Base-by-base conservation (phyloP, 2,329 filamentous ascomycete genomes). In the Akanthomyces lecanii region DNA sequence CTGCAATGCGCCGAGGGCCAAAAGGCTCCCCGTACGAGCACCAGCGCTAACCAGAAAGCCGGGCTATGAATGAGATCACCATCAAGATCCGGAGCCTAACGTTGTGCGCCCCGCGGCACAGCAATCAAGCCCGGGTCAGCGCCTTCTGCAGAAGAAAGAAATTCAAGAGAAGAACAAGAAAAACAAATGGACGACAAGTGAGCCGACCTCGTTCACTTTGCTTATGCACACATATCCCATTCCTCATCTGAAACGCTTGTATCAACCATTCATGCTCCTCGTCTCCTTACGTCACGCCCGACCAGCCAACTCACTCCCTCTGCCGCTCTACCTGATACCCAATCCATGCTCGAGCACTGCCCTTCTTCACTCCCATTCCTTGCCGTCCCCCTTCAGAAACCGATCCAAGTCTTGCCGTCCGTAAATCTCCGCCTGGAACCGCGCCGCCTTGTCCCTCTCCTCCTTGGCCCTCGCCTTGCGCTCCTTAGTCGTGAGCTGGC, bases 341-440 rank as follows among this genome's bases (percentile, higher is more conserved):
- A 25, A 6, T 53, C 23, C 50, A 21, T 25, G 14, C 33, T 30
- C 54, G 5, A 21, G 18, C 5, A 16, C 38, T 5, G 38, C 44
- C 2, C 18, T 3, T 7, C 33, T 10, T 42, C 53, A 64, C 50
- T 60, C 68, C 64, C 66, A 68, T 12, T 71, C 69, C 5, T 61
- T 66, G 45, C 72, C 70, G 63, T 71, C 66, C 3, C 75, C 74
- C 53, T 87, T 84, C 21, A 96, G 75, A 72, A 96, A 95, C 70
- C 82, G 85, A 69, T 92, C 85, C 61, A 96, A 78, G 67, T 94
- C 89, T n/a, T 89, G 83, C 67, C 85, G 87, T 23, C 85, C 82
- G 74, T 90, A 94, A 66, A 97, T 89, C 76, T 90, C 81, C 68
- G 85, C 81, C 66, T 87, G 82, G 64, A 97, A 73, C 69, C 77